Percentiles rank a stretch among this genome's conserved stretches.
phyloP scores from a whole-genome alignment of 2,329 filamentous ascomycete genomes.

The Fusarium xyrophilum region DNA sequence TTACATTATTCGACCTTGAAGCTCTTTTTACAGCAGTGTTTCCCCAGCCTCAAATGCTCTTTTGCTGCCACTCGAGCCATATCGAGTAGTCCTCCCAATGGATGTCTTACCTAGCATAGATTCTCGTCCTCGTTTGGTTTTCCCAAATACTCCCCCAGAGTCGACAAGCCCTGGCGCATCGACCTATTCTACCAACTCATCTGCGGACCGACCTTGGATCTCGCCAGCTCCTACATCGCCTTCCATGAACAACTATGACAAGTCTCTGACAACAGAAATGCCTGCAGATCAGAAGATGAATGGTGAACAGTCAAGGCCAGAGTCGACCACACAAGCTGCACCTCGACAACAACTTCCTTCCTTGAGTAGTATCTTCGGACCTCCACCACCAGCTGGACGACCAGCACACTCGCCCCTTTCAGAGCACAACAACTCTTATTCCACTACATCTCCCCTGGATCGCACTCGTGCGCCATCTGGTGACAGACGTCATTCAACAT shows the following conservation, averaged over 20 bases:
- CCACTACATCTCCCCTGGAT: constrained; percentile 56
- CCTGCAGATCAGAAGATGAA: constrained; percentile 49
- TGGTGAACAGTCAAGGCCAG: constrained; percentile 48
- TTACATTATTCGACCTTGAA: constrained; percentile 28
- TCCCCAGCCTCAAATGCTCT: constrained; percentile 33
- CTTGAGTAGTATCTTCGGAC: constrained; percentile 64
- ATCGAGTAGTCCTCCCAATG: constrained; percentile 56
- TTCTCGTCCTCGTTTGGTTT: constrained; percentile 57
- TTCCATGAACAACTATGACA: constrained; percentile 67
- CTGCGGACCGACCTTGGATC: constrained; percentile 56
- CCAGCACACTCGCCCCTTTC: constrained; percentile 55
- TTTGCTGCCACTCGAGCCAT: constrained; percentile 38
- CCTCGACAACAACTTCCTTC: constrained; percentile 60
- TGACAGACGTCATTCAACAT: constrained; percentile 51
- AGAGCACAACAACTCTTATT: constrained; percentile 54
- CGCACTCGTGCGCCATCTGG: constrained; percentile 52
- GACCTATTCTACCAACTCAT: constrained; percentile 54
- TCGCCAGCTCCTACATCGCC: constrained; percentile 53
- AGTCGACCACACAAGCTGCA: constrained; percentile 42
- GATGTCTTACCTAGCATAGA: constrained; percentile 61
- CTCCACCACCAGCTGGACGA: constrained; percentile 52
- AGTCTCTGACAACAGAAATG: constrained; percentile 53
- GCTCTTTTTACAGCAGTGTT: constrained; percentile 26
- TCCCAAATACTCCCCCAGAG: constrained; percentile 62
- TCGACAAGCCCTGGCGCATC: constrained; percentile 60